Evolutionary conservation across 345 rosid species (phyloP).

Genomic region (Cochlearia excelsa): DNA sequence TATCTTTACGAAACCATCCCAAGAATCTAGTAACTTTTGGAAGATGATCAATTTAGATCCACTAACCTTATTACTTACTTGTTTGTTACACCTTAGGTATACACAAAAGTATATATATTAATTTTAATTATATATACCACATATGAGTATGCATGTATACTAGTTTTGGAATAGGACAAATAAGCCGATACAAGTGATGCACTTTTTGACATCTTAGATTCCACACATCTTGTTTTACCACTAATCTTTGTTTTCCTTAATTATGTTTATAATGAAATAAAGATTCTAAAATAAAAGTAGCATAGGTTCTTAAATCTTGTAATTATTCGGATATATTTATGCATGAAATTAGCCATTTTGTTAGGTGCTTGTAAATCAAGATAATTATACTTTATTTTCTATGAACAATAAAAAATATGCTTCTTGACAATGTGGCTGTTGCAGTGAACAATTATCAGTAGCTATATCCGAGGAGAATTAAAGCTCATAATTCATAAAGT

Average conservation of each 20-base stretch:
- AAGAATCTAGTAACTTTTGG: constrained; percentile 37
- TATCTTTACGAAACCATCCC: constrained; percentile 29
- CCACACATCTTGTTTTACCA: constrained; percentile 24
- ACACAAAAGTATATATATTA: background rate
- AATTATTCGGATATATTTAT: too few relatives aligned
- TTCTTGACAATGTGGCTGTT: too few relatives aligned
- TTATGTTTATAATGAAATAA: too few relatives aligned
- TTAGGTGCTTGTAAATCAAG: too few relatives aligned
- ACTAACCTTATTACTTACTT: constrained; percentile 26
- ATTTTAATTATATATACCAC: background rate
- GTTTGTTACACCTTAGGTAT: constrained; percentile 12
- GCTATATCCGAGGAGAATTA: too few relatives aligned
- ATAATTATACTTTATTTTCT: too few relatives aligned
- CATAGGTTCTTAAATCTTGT: too few relatives aligned
- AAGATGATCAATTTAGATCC: constrained; percentile 24
- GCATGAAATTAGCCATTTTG: too few relatives aligned
- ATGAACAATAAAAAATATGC: too few relatives aligned
- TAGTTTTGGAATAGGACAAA: constrained; percentile 33
- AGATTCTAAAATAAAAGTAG: too few relatives aligned
- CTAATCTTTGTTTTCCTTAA: background rate
- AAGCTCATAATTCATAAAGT: too few relatives aligned
- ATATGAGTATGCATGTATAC: constrained; percentile 13
- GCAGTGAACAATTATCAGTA: too few relatives aligned
- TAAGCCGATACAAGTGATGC: constrained; percentile 26
- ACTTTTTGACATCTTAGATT: constrained; percentile 30